These are phyloP conservation scores for Paecilomyces formosus DNA, from an alignment of 2,329 filamentous ascomycete genomes.

Conservation along the genomic window DNA sequence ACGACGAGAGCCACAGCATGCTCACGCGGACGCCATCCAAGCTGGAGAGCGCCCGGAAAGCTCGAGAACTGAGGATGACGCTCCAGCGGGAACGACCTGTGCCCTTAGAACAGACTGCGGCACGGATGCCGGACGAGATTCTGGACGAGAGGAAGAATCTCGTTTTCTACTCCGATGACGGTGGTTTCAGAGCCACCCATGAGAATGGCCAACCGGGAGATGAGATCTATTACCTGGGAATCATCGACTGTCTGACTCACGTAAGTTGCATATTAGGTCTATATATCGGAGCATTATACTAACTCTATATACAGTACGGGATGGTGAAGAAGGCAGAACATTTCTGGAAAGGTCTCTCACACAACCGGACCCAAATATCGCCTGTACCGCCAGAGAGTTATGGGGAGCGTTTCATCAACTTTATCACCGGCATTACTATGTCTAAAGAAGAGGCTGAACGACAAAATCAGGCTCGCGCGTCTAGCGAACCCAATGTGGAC, in stretches of 20 bases:
- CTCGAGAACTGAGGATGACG: slow-evolving; percentile 81
- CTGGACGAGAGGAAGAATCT: slow-evolving; percentile 68
- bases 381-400: slow-evolving; percentile 85
- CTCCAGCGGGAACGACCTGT: slow-evolving; percentile 89
- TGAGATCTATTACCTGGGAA: slow-evolving; percentile 95
- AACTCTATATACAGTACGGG: slow-evolving; percentile 59
- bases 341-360: slow-evolving; percentile 89
- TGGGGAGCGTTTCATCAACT: slow-evolving; percentile 87
- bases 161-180: slow-evolving; percentile 89
- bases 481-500: slow-evolving; percentile 21
- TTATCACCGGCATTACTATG: slow-evolving; percentile 86
- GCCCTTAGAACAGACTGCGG: slow-evolving; percentile 76
- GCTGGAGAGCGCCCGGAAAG: slow-evolving; percentile 83
- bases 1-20: slow-evolving; percentile 55
- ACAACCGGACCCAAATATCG: slow-evolving; percentile 80
- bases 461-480: slow-evolving; percentile 19
- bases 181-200: slow-evolving; percentile 86
- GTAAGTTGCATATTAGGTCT: slow-evolving; percentile 49
- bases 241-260: slow-evolving; percentile 96
- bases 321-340: slow-evolving; percentile 91
- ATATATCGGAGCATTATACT: slow-evolving; percentile 4
- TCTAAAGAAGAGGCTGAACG: slow-evolving; percentile 74
- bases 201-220: slow-evolving; percentile 78
- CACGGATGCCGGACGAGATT: slow-evolving; percentile 85
- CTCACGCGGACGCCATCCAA: slow-evolving; percentile 89